A percentile compares a stretch with the other conserved stretches of the same genome.
These are phyloP conservation scores for Aurantiochytrium sp. DNA, from an alignment of 108 stramenopile genomes.

Conservation along the genomic window DNA sequence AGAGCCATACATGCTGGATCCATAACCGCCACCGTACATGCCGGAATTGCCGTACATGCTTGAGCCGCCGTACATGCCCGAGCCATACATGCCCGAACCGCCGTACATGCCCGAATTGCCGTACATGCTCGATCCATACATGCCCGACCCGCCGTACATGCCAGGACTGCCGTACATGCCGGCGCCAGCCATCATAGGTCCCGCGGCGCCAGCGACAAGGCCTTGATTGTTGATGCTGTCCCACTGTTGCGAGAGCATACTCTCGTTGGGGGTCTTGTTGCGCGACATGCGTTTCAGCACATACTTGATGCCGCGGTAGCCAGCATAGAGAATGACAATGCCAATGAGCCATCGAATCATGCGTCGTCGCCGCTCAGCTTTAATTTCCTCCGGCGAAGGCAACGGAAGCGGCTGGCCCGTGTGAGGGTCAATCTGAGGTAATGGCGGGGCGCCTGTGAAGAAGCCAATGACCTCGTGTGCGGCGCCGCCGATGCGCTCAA, in stretches of 20 bases:
- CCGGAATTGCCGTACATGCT: background rate
- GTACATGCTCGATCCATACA: background rate
- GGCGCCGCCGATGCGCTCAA: background rate
- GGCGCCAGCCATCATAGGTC: background rate
- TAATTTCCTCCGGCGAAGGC: background rate
- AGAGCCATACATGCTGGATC: background rate
- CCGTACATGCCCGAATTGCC: background rate
- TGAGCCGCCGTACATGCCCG: background rate
- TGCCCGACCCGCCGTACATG: background rate
- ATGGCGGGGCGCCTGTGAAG: conserved; percentile 10
- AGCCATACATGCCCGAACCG: background rate
- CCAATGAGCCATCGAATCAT: background rate
- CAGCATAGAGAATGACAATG: background rate
- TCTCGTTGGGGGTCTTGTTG: background rate
- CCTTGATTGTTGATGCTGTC: background rate
- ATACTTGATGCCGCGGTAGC: conserved; percentile 7
- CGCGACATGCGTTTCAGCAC: background rate
- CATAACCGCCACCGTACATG: background rate
- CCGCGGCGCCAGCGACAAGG: background rate
- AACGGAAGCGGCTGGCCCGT: background rate
- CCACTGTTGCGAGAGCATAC: conserved; percentile 18
- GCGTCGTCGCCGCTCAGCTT: background rate
- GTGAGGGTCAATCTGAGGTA: conserved; percentile 9
- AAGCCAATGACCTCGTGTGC: conserved; percentile 3
- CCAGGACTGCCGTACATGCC: background rate